phyloP scores from a whole-genome alignment of 2,329 filamentous ascomycete genomes.

The Calonectria henricotiae region DNA sequence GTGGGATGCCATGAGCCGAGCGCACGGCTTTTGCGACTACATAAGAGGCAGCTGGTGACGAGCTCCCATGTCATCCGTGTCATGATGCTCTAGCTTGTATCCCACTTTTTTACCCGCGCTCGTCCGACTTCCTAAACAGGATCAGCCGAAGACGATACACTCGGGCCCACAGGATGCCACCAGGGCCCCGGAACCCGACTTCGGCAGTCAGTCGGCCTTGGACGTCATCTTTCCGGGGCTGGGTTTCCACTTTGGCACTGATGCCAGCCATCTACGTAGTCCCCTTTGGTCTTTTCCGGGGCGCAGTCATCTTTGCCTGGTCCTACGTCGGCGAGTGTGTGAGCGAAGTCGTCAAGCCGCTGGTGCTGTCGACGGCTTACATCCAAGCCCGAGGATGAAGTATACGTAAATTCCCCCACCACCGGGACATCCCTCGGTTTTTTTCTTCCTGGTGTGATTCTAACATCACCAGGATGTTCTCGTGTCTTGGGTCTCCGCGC shows the following conservation, averaged over 20 bases:
- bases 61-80: neutral
- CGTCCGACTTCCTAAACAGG: conserved; percentile 8
- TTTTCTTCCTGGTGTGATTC: neutral
- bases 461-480: neutral
- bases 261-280: neutral
- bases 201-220: neutral
- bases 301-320: neutral
- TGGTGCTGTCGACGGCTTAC: neutral
- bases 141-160: neutral
- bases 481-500: conserved; percentile 2
- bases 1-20: neutral
- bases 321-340: neutral
- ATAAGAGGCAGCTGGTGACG: neutral
- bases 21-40: neutral
- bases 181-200: neutral
- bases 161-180: conserved; percentile 1
- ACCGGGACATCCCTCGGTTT: neutral
- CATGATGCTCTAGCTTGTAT: neutral
- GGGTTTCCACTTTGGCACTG: conserved; percentile 2
- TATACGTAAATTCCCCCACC: neutral
- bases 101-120: conserved; percentile 19
- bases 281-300: neutral
- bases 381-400: neutral
- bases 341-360: neutral
- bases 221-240: neutral